These are phyloP conservation scores for Purpureocillium lavendulum DNA, from an alignment of 2,329 filamentous ascomycete genomes.

Conservation along the genomic window DNA sequence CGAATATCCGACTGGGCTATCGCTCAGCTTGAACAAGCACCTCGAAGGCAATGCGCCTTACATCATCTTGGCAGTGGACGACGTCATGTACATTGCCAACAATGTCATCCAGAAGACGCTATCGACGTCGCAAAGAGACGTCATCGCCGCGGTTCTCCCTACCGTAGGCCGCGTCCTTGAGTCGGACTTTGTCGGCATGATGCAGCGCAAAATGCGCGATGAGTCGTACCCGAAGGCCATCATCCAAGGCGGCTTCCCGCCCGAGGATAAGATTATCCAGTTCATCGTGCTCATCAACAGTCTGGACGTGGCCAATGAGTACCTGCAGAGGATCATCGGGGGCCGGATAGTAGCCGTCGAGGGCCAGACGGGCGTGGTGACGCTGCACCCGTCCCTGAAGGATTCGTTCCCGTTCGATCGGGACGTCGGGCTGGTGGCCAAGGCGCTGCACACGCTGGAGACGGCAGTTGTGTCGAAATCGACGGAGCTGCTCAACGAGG, in stretches of 20 bases:
- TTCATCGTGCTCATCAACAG: slow-evolving; percentile 96
- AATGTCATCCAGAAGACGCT: slow-evolving; percentile 81
- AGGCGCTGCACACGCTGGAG: slow-evolving; percentile 60
- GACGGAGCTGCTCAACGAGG: slow-evolving; percentile 73
- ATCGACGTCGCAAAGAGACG: slow-evolving; percentile 72
- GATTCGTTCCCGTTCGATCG: slow-evolving; percentile 73
- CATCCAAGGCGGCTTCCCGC: slow-evolving; percentile 72
- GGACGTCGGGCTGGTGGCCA: slow-evolving; percentile 62
- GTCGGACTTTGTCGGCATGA: slow-evolving; percentile 91
- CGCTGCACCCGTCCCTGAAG: slow-evolving; percentile 37
- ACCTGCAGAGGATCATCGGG: slow-evolving; percentile 77
- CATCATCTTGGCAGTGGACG: slow-evolving; percentile 92
- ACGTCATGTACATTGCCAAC: slow-evolving; percentile 99
- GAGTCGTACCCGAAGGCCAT: slow-evolving; percentile 81
- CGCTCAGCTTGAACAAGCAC: slow-evolving; percentile 63
- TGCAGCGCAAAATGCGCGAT: slow-evolving; percentile 95
- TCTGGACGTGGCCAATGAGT: slow-evolving; percentile 85
- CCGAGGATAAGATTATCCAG: slow-evolving; percentile 78
- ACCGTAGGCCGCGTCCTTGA: slow-evolving; percentile 73
- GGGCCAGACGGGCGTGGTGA: slow-evolving; percentile 23
- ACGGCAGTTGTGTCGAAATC: slow-evolving; percentile 69
- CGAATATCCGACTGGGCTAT: slow-evolving; percentile 73
- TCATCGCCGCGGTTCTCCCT: slow-evolving; percentile 71
- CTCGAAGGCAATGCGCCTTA: slow-evolving; percentile 75
- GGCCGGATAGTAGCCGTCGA: slow-evolving; percentile 47